Evolutionary conservation across 768 basidiomycete genomes (phyloP), one percentile per base, ranked within the genome.

Genomic region (Pulveroboletus frians): DNA sequence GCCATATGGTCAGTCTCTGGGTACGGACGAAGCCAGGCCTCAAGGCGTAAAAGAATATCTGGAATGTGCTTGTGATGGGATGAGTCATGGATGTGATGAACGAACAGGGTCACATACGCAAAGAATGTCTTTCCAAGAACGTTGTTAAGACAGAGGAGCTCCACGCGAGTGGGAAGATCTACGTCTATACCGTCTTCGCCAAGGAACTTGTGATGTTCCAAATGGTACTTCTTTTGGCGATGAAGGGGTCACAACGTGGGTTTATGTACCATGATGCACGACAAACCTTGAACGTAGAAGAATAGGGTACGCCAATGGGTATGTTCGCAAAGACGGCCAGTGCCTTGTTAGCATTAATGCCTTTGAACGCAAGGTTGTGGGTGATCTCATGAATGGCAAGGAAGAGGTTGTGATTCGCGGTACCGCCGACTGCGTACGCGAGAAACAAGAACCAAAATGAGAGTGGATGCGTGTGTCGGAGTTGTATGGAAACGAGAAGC

Each of bases 361-460:
- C 77, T 53, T 77, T 79, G 73, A 97, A 98, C 2, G 92, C 96
- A 23, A 99, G 78, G 65, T 97, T 98, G 67, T 99, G 96, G 2
- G 94, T 96, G 53, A 99, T 96, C 64, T 99, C 96, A 64, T 99
- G 96, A 46, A 99, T 96, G 37, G 96, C 92, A 41, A 99, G 80
- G 70, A 99, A 99, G 34, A 95, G 77, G 66, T 98, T 99, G 67
- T 99, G 96, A 70, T 98, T 99, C 8, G 88, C 86, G 1, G 95
- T 97, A 3, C 92, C 96, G 2, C 96, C 96, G 42, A 98, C 77
- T 13, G 70, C 74, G 64, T 97, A 98, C 1, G 95, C 92, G 11
- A 75, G 73, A 50, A 85, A 54, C 49, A 97, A 61, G 69, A 96
- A 97, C 41, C 73, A 59, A 18, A 76, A 78, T 3, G 89, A 92